phyloP scores from a whole-genome alignment of 805 yeast species.

The Suhomyces xylopsoci region DNA sequence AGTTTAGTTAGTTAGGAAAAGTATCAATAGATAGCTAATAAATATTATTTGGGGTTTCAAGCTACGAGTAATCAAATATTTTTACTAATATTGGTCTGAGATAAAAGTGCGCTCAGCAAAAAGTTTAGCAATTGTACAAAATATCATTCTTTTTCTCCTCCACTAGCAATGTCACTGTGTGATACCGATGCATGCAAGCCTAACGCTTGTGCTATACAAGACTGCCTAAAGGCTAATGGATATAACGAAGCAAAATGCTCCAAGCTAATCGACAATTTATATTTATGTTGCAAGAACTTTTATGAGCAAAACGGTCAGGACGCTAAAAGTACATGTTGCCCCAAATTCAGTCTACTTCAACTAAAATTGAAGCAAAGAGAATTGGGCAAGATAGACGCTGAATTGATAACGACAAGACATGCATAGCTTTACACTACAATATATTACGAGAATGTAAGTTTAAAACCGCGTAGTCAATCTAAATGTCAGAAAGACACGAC shows the following conservation, averaged over 20 bases:
- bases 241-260: slow-evolving; percentile 78
- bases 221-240: slow-evolving; percentile 59
- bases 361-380: slow-evolving; percentile 65
- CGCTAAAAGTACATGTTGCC: slow-evolving; percentile 73
- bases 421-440: not conserved
- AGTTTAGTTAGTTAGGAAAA: slow-evolving; percentile 6
- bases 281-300: slow-evolving; percentile 69
- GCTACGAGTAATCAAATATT: not conserved
- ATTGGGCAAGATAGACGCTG: slow-evolving; percentile 57
- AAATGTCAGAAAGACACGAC: slow-evolving; percentile 50
- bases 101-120: not conserved
- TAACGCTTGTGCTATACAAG: slow-evolving; percentile 81
- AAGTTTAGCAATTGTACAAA: not conserved
- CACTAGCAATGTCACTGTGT: not conserved
- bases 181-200: slow-evolving; percentile 54
- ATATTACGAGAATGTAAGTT: slow-evolving; percentile 48
- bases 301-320: slow-evolving; percentile 59
- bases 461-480: slow-evolving; percentile 69
- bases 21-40: not conserved
- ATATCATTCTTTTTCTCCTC: not conserved
- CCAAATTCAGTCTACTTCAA: slow-evolving; percentile 59
- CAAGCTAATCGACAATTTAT: slow-evolving; percentile 62
- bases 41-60: not conserved
- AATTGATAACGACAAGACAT: slow-evolving; percentile 22
- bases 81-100: not conserved